These are phyloP conservation scores for Royoungia palumana DNA, from an alignment of 768 basidiomycete species.

Conservation along the genomic window DNA sequence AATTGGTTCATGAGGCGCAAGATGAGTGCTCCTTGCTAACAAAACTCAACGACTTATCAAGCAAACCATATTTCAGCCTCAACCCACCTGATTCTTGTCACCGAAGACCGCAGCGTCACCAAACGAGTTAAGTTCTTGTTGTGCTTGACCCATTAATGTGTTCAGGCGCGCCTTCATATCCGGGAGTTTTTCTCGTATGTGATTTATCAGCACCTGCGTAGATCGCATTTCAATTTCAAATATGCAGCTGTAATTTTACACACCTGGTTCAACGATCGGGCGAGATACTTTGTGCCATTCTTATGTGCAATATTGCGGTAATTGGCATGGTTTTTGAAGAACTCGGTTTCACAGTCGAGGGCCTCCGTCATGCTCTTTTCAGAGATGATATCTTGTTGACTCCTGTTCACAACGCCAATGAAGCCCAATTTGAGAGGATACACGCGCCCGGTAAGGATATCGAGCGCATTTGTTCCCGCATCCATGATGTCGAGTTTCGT, in stretches of 20 bases:
- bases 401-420: slow-evolving; percentile 96
- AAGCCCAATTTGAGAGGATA: slow-evolving; percentile 98
- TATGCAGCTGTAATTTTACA: slow-evolving; percentile 15
- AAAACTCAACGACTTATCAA: slow-evolving; percentile 14
- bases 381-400: slow-evolving; percentile 93
- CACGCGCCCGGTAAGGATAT: slow-evolving; percentile 93
- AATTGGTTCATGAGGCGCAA: slow-evolving; percentile 98
- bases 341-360: slow-evolving; percentile 79
- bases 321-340: slow-evolving; percentile 84
- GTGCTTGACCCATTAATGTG: slow-evolving; percentile 97
- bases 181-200: slow-evolving; percentile 97
- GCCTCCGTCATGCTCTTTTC: slow-evolving; percentile 86
- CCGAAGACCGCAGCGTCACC: slow-evolving; percentile 91
- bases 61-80: background rate
- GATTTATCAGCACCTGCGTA: slow-evolving; percentile 85
- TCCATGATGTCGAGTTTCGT: slow-evolving; percentile 99
- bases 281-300: slow-evolving; percentile 94
- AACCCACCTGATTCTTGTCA: slow-evolving; percentile 74
- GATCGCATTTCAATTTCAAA: background rate
- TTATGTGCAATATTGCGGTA: slow-evolving; percentile 96
- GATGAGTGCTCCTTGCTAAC: slow-evolving; percentile 80
- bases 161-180: slow-evolving; percentile 99
- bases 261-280: slow-evolving; percentile 92
- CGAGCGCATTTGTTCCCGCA: slow-evolving; percentile 95
- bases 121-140: slow-evolving; percentile 95